Evolutionary conservation across 2,329 filamentous ascomycete species (phyloP).

Genomic region (Ophiostoma himal-ulmi): DNA sequence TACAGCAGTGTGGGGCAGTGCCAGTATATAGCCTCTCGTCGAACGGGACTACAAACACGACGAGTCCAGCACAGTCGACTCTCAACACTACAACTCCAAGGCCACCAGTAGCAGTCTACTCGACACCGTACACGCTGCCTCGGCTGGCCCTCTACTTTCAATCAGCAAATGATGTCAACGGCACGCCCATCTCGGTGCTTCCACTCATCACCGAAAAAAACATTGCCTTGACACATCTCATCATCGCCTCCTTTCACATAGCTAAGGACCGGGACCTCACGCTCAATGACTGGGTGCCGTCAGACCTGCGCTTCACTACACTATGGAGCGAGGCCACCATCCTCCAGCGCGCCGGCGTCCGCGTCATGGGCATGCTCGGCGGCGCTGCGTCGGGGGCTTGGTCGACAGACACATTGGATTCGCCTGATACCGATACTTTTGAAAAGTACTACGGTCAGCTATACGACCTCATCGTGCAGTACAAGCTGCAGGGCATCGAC

Average conservation of each 20-base stretch:
- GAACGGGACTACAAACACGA: not conserved
- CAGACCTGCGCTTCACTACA: constrained; percentile 59
- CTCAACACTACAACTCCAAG: not conserved
- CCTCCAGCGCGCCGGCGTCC: constrained; percentile 67
- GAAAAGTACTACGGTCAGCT: constrained; percentile 65
- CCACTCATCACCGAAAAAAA: constrained; percentile 45
- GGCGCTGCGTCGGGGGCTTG: constrained; percentile 76
- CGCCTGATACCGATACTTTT: constrained; percentile 46
- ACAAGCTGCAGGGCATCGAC: constrained; percentile 60
- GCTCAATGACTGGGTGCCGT: constrained; percentile 72
- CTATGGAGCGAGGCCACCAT: constrained; percentile 73
- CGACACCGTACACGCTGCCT: constrained; percentile 29
- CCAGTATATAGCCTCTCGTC: not conserved
- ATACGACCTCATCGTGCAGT: constrained; percentile 51
- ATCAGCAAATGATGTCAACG: constrained; percentile 9
- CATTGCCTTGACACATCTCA: constrained; percentile 66
- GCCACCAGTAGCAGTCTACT: not conserved
- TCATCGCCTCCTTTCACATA: constrained; percentile 80
- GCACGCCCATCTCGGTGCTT: constrained; percentile 46
- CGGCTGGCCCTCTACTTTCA: constrained; percentile 51
- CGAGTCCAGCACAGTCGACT: not conserved
- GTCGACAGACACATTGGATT: constrained; percentile 46
- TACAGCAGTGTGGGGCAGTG: not conserved
- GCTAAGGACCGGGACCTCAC: constrained; percentile 47
- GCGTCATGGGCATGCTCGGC: constrained; percentile 80